Evolutionary conservation across 441 rosid species (phyloP).

Genomic region (Capsella rubella): DNA sequence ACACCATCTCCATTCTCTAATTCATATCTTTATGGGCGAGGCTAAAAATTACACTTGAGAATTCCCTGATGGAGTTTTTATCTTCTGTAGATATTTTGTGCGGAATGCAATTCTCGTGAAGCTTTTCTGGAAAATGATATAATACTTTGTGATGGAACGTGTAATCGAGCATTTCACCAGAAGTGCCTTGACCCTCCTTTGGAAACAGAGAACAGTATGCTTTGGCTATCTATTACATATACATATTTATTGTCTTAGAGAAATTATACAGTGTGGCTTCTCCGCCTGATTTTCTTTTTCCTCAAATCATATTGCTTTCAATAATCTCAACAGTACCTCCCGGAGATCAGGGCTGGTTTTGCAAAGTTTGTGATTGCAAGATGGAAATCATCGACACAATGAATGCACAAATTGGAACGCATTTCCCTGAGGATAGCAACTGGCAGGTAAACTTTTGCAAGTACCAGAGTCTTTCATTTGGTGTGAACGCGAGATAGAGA

Average conservation of each 20-base stretch:
- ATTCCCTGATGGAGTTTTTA: constrained; percentile 29
- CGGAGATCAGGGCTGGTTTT: constrained; percentile 98
- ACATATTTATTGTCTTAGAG: constrained; percentile 1
- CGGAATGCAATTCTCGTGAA: constrained; percentile 86
- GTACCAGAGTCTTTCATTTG: constrained; percentile 14
- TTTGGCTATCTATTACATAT: constrained; percentile 17
- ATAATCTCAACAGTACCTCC: constrained; percentile 79
- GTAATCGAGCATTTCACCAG: constrained; percentile 96
- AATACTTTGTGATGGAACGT: constrained; percentile 94
- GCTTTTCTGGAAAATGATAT: constrained; percentile 92
- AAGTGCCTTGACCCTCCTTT: constrained; percentile 93
- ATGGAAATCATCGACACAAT: constrained; percentile 89
- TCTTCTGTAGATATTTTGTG: constrained; percentile 83
- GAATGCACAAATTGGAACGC: constrained; percentile 96
- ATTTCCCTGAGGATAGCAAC: constrained; percentile 64
- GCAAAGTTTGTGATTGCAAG: constrained; percentile 89
- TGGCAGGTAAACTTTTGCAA: constrained; percentile 72
- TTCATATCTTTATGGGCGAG: neutral
- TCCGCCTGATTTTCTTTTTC: neutral
- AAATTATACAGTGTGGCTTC: constrained; percentile 16
- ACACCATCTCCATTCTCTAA: neutral
- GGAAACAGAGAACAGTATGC: constrained; percentile 86
- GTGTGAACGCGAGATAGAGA: constrained; percentile 1
- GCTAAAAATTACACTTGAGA: neutral
- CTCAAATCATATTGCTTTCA: constrained; percentile 30